Conservation (phyloP, 257 asterid genomes). For the Rubia yunnanensis region DNA sequence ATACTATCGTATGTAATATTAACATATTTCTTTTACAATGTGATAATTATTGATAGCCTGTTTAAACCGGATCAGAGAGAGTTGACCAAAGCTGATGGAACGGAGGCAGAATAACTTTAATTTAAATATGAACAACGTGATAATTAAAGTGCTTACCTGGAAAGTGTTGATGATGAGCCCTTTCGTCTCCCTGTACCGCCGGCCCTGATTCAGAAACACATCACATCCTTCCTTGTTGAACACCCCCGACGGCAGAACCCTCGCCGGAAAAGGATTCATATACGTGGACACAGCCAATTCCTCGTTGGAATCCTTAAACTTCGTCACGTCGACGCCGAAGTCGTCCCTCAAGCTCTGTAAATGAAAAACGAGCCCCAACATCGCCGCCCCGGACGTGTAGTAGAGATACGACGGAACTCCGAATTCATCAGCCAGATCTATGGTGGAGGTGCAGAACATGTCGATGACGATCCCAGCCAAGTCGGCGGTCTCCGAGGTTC, state of each 20-base stretch:
- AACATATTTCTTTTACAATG: too few species aligned
- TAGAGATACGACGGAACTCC: conserved; percentile 37
- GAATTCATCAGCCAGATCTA: conserved; percentile 43
- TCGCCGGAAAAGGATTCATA: conserved; percentile 13
- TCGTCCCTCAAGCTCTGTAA: conserved; percentile 21
- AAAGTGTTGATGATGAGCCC: conserved; percentile 14
- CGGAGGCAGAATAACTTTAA: too few species aligned
- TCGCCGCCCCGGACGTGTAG: conserved; percentile 39
- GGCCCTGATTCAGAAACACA: not conserved
- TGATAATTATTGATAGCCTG: too few species aligned
- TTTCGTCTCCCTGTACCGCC: conserved; percentile 18
- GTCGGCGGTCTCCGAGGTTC: conserved; percentile 1
- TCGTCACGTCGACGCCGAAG: conserved; percentile 1
- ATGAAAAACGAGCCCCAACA: conserved; percentile 20
- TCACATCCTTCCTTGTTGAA: not conserved
- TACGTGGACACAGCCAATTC: conserved; percentile 19
- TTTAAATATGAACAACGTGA: too few species aligned
- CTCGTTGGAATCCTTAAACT: conserved; percentile 10
- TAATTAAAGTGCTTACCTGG: not conserved
- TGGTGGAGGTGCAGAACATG: conserved; percentile 48
- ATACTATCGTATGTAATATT: too few species aligned
- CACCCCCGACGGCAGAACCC: conserved; percentile 4
- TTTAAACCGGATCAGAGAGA: too few species aligned
- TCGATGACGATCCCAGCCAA: conserved; percentile 38
- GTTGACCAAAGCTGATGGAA: too few species aligned